Conservation (phyloP, 805 yeast species). For the Yarrowia osloensis region DNA sequence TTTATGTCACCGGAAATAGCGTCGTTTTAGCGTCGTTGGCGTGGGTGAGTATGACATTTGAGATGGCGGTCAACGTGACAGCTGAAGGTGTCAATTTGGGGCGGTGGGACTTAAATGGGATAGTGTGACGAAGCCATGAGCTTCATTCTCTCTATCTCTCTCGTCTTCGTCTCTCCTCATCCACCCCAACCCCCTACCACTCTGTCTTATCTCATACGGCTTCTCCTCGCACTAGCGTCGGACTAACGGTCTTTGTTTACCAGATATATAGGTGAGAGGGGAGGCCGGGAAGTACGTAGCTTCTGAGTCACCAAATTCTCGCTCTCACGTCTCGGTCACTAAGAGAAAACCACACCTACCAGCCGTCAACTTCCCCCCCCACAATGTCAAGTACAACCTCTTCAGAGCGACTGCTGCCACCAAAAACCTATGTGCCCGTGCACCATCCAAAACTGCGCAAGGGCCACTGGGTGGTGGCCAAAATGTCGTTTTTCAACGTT, state of each 20-base stretch:
- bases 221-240: background rate
- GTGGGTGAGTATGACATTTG: too few species aligned
- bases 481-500: conserved; percentile 1
- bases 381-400: background rate
- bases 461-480: conserved; percentile 13
- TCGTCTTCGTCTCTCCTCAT: too few species aligned
- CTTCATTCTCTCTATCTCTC: too few species aligned
- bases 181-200: too few species aligned
- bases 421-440: conserved; percentile 6
- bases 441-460: background rate
- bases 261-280: background rate
- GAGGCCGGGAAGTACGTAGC: background rate
- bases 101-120: too few species aligned
- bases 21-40: background rate
- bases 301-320: too few species aligned
- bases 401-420: background rate
- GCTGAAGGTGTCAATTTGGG: too few species aligned
- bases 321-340: too few species aligned
- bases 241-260: conserved; percentile 2
- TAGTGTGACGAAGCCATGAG: too few species aligned
- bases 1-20: conserved; percentile 7
- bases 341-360: background rate
- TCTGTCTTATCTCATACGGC: background rate
- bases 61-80: background rate
- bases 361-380: background rate